phyloP scores from a whole-genome alignment of 257 asterid genomes.

The Solanum chiquidenum region DNA sequence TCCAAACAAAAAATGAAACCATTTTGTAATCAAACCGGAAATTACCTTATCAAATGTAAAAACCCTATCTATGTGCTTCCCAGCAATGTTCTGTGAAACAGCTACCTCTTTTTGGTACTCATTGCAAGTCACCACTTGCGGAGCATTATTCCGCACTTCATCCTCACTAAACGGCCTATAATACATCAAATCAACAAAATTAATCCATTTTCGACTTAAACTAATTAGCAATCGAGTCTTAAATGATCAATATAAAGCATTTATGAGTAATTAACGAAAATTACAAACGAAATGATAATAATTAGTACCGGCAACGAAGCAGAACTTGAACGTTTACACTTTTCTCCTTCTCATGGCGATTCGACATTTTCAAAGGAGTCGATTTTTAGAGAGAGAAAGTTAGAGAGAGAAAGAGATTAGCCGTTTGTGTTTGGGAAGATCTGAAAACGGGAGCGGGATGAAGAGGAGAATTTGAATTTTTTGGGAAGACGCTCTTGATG shows the following conservation, averaged over 20 bases:
- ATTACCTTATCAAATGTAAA: slow-evolving; percentile 80
- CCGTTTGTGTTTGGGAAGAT: neutral
- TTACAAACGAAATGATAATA: neutral
- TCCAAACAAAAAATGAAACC: neutral
- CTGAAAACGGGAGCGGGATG: neutral
- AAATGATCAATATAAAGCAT: neutral
- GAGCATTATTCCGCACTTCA: slow-evolving; percentile 74
- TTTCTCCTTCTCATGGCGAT: slow-evolving; percentile 39
- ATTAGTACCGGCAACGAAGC: slow-evolving; percentile 80
- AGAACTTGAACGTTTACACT: slow-evolving; percentile 93
- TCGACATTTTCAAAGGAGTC: slow-evolving; percentile 18
- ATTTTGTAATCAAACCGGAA: neutral
- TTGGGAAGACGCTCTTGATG: neutral
- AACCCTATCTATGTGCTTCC: slow-evolving; percentile 76
- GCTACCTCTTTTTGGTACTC: slow-evolving; percentile 76
- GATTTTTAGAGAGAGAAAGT: neutral
- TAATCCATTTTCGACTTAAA: neutral
- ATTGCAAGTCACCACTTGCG: slow-evolving; percentile 88
- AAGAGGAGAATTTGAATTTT: neutral
- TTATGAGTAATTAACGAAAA: neutral
- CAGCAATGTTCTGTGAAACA: slow-evolving; percentile 77
- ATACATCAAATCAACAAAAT: neutral
- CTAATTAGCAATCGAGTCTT: neutral
- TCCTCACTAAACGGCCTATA: slow-evolving; percentile 85
- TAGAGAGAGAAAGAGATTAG: neutral